Conservation (phyloP, 495 filamentous ascomycete genomes). For the Trichoderma asperelloides region DNA sequence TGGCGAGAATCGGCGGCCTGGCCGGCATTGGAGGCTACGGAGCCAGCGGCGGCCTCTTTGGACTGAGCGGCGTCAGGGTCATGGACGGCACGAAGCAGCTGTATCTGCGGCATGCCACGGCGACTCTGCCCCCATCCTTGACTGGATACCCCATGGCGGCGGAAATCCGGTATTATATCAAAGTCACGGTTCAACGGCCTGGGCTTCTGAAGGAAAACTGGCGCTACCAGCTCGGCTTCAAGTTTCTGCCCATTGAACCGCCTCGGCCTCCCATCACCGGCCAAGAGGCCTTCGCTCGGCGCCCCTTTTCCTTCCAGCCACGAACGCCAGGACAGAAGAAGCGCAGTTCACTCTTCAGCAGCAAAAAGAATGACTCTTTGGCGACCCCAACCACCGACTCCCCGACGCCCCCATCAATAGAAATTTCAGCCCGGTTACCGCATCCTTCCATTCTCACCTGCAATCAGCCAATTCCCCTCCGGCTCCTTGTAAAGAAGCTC, state of each 20-base stretch:
- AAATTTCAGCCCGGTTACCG: conserved; percentile 74
- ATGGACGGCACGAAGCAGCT: conserved; percentile 44
- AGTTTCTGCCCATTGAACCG: conserved; percentile 88
- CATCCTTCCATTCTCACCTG: conserved; percentile 86
- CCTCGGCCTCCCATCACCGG: conserved; percentile 57
- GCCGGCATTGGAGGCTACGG: conserved; percentile 28
- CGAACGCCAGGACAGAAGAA: conserved; percentile 24
- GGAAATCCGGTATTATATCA: conserved; percentile 87
- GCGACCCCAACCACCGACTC: background rate
- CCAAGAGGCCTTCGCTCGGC: conserved; percentile 75
- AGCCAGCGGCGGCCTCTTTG: conserved; percentile 25
- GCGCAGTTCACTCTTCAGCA: conserved; percentile 49
- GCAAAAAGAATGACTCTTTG: conserved; percentile 11
- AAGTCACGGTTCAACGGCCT: conserved; percentile 77
- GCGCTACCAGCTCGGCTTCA: conserved; percentile 51
- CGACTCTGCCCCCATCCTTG: conserved; percentile 80
- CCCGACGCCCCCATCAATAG: conserved; percentile 31
- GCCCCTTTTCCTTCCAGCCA: conserved; percentile 64
- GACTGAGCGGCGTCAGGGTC: conserved; percentile 34
- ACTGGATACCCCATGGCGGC: conserved; percentile 72
- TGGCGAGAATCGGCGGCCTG: conserved; percentile 35
- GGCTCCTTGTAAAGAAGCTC: conserved; percentile 66
- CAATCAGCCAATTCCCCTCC: conserved; percentile 72
- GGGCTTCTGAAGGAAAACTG: conserved; percentile 82
- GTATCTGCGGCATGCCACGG: conserved; percentile 62